Evolutionary conservation across 2,329 filamentous ascomycete species (phyloP).

Genomic region (Xylariaceae sp.): DNA sequence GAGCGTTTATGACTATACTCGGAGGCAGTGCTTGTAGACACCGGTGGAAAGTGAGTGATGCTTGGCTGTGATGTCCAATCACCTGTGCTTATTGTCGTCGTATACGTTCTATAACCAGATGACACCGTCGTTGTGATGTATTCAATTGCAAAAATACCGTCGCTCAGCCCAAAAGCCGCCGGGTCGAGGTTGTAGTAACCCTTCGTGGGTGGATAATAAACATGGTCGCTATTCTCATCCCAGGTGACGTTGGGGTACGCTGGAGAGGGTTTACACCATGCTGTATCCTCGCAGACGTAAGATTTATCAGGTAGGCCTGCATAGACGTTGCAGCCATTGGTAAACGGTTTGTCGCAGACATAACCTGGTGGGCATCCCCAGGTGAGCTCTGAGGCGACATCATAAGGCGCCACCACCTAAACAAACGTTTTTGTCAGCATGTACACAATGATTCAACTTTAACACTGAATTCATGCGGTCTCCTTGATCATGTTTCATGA

Average conservation of each 20-base stretch:
- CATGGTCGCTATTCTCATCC: slow-evolving; percentile 40
- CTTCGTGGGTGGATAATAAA: slow-evolving; percentile 50
- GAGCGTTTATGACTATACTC: slow-evolving; percentile 8
- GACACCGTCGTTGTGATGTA: slow-evolving; percentile 34
- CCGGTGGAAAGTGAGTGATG: slow-evolving; percentile 40
- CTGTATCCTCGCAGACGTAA: slow-evolving; percentile 44
- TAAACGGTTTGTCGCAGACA: slow-evolving; percentile 53
- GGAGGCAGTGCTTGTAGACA: slow-evolving; percentile 7
- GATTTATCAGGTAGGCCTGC: slow-evolving; percentile 42
- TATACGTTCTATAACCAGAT: slow-evolving; percentile 30
- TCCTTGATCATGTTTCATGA: too few relatives aligned
- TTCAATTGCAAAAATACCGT: slow-evolving; percentile 56
- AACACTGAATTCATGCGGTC: too few relatives aligned
- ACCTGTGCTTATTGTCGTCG: slow-evolving; percentile 50
- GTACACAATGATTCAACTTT: too few relatives aligned
- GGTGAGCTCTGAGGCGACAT: slow-evolving; percentile 41
- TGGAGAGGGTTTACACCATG: slow-evolving; percentile 45
- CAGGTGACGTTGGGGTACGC: slow-evolving; percentile 38
- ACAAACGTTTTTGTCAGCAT: neutral
- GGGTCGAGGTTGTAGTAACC: slow-evolving; percentile 68
- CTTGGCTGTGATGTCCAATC: slow-evolving; percentile 53
- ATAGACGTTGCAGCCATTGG: slow-evolving; percentile 51
- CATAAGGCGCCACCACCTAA: slow-evolving; percentile 23
- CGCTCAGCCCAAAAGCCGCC: slow-evolving; percentile 59
- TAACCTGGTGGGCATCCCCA: slow-evolving; percentile 54